These are phyloP conservation scores for Fusarium sublunatum DNA, from an alignment of 2,329 filamentous ascomycete species.

Conservation along the genomic window DNA sequence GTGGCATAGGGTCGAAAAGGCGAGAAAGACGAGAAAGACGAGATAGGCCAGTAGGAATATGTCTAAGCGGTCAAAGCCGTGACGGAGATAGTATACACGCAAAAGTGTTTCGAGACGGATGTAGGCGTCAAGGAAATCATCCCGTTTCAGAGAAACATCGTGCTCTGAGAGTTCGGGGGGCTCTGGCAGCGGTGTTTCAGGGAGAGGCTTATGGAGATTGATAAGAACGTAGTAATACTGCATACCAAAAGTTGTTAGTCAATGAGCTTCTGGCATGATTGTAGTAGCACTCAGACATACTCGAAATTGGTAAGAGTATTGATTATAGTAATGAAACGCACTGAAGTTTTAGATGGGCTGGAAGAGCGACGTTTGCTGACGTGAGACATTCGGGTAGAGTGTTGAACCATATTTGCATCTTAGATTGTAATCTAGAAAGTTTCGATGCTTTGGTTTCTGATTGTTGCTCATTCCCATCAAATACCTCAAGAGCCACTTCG, in stretches of 20 bases:
- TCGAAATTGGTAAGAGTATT: no score
- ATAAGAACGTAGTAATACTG: neutral
- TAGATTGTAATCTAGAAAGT: no score
- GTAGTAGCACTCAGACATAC: neutral
- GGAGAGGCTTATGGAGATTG: neutral
- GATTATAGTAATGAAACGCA: no score
- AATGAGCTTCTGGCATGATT: neutral
- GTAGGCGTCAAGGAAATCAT: neutral
- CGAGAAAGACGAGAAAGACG: neutral
- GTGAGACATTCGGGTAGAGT: no score
- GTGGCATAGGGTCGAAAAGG: neutral
- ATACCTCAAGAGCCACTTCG: no score
- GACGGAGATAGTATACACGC: conserved; percentile 40
- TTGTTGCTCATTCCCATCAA: no score
- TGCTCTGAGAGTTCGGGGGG: neutral
- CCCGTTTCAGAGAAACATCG: neutral
- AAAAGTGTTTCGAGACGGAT: conserved; percentile 29
- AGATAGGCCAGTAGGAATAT: neutral
- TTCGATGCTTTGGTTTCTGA: no score
- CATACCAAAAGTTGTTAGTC: neutral
- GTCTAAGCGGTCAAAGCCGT: conserved; percentile 37
- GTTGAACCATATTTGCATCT: no score
- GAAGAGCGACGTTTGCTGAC: no score
- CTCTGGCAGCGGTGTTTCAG: neutral
- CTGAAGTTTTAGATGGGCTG: no score